Conservation (phyloP, 257 asterid genomes). For the Ocimum tenuiflorum region DNA sequence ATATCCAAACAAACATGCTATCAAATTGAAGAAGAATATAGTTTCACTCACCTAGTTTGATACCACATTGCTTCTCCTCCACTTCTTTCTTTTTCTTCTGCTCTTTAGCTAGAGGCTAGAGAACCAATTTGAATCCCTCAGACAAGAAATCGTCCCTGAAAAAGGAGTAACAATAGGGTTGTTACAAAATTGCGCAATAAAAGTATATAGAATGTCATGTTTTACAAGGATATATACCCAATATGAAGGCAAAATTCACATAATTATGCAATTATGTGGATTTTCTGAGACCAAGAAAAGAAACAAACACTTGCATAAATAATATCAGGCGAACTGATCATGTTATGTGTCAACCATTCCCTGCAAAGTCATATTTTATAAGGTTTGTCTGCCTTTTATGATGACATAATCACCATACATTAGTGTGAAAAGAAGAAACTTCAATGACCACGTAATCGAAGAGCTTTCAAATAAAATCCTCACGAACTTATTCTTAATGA, state of each 20-base stretch:
- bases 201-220: not conserved
- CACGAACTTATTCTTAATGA: not conserved
- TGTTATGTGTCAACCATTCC: not conserved
- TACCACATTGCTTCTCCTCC: constrained; percentile 1
- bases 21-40: not conserved
- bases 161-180: not conserved
- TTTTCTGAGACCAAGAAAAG: not conserved
- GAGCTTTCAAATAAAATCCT: too few species aligned
- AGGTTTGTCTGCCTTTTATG: not conserved
- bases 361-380: too few species aligned
- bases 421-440: not conserved
- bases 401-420: not conserved
- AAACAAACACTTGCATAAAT: not conserved
- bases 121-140: constrained; percentile 61
- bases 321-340: not conserved
- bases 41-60: constrained; percentile 10
- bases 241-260: not conserved
- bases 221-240: not conserved
- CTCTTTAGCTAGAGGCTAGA: constrained; percentile 37
- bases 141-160: constrained; percentile 58
- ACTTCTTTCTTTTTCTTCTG: not conserved
- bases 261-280: not conserved
- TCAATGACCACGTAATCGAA: not conserved
- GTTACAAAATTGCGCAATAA: not conserved
- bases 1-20: not conserved